Conservation (phyloP, 2,329 filamentous ascomycete genomes). For the Daldinia sp. region DNA sequence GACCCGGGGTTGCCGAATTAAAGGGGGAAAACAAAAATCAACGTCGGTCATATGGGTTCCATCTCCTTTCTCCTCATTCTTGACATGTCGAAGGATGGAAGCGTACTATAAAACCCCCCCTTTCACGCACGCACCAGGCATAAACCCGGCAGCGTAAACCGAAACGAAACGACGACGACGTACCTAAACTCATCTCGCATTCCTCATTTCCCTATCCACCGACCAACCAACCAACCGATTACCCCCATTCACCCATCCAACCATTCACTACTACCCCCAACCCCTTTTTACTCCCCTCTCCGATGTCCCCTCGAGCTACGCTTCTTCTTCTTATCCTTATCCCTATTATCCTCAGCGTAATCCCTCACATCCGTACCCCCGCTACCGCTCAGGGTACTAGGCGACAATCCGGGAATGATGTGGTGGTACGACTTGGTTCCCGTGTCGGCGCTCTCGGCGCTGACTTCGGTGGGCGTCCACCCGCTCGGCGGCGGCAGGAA, state of each 20-base stretch:
- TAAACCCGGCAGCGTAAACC: not conserved
- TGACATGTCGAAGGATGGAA: not conserved
- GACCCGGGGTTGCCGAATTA: not conserved
- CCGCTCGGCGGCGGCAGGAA: slow-evolving; percentile 54
- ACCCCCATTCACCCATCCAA: not conserved
- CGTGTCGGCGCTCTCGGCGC: slow-evolving; percentile 58
- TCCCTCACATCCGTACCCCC: slow-evolving; percentile 47
- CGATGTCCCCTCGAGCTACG: not conserved
- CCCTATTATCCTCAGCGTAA: slow-evolving; percentile 60
- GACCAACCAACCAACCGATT: not conserved
- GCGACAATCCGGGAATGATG: slow-evolving; percentile 64
- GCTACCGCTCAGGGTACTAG: slow-evolving; percentile 48
- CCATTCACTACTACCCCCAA: no score
- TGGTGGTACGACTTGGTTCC: slow-evolving; percentile 71
- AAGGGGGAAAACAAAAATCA: not conserved
- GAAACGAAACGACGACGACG: not conserved
- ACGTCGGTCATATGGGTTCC: not conserved
- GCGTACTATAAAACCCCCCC: not conserved
- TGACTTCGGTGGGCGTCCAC: slow-evolving; percentile 57
- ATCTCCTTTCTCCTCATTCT: not conserved
- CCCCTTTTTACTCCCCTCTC: slow-evolving; percentile 4
- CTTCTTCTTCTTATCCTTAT: slow-evolving; percentile 1
- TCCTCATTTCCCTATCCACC: not conserved
- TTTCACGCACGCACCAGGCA: not conserved
- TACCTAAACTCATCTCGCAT: not conserved